phyloP scores from a whole-genome alignment of 2,329 filamentous ascomycete species.

The Hyphodiscus sp. region DNA sequence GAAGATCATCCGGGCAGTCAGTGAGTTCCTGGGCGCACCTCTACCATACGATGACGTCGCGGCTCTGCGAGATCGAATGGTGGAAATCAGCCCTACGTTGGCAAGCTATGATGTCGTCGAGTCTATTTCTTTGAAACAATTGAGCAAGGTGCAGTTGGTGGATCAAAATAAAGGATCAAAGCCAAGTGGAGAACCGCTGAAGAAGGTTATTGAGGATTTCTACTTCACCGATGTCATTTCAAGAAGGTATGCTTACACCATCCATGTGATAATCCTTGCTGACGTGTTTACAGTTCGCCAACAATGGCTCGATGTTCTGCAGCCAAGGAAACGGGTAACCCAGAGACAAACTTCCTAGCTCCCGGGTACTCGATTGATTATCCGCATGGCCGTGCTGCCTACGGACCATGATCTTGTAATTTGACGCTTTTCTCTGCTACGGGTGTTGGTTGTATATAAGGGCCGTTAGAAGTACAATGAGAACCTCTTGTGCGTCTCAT shows the following conservation, averaged over 20 bases:
- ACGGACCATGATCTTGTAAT: conserved; percentile 28
- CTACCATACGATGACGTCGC: conserved; percentile 93
- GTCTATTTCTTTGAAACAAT: conserved; percentile 61
- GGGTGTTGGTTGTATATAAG: conserved; percentile 32
- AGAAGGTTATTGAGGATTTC: conserved; percentile 88
- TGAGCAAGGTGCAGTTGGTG: conserved; percentile 91
- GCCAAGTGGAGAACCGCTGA: conserved; percentile 65
- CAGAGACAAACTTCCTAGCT: conserved; percentile 74
- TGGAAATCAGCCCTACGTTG: conserved; percentile 86
- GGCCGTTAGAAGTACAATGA: conserved; percentile 25
- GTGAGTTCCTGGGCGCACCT: conserved; percentile 81
- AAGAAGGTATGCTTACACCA: conserved; percentile 61
- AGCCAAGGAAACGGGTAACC: conserved; percentile 76
- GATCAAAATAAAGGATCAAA: conserved; percentile 91
- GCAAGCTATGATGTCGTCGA: conserved; percentile 89
- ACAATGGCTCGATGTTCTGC: conserved; percentile 98
- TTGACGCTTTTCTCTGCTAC: conserved; percentile 20
- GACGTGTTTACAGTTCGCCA: conserved; percentile 59
- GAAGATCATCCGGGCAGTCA: conserved; percentile 94
- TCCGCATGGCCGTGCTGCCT: conserved; percentile 28
- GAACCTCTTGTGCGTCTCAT: conserved; percentile 1
- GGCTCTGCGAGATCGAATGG: conserved; percentile 84
- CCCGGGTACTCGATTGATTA: conserved; percentile 44
- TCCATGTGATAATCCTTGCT: conserved; percentile 4
- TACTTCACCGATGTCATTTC: conserved; percentile 98